phyloP scores from a whole-genome alignment of 1,284 basidiomycete genomes.

The Rhizopogon parksii region DNA sequence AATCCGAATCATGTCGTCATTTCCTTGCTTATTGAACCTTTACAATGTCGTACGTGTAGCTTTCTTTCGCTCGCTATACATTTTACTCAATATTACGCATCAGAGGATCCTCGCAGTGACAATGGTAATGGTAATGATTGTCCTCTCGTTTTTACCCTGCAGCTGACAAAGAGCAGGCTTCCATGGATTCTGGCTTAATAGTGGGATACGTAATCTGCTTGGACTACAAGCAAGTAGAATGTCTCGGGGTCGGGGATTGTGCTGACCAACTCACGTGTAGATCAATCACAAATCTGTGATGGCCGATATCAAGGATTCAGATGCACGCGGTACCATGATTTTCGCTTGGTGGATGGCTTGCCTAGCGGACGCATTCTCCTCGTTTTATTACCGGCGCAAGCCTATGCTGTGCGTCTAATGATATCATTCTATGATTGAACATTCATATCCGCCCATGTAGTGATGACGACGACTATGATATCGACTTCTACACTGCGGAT shows the following conservation, averaged over 20 bases:
- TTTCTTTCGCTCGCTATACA: slow-evolving; percentile 10
- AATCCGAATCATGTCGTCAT: slow-evolving; percentile 76
- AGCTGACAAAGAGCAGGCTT: slow-evolving; percentile 44
- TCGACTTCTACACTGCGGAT: slow-evolving; percentile 74
- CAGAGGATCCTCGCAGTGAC: slow-evolving; percentile 63
- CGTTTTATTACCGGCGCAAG: slow-evolving; percentile 56
- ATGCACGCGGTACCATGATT: slow-evolving; percentile 71
- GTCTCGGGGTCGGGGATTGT: slow-evolving; percentile 2
- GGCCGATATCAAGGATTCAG: slow-evolving; percentile 59
- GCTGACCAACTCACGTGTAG: slow-evolving; percentile 31
- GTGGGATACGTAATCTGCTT: slow-evolving; percentile 70
- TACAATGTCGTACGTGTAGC: slow-evolving; percentile 68
- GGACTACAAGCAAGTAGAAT: slow-evolving; percentile 54
- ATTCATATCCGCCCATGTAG: slow-evolving; percentile 31
- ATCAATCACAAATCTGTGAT: slow-evolving; percentile 76
- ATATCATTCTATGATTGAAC: slow-evolving; percentile 41
- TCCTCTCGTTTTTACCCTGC: slow-evolving; percentile 7
- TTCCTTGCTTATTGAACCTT: slow-evolving; percentile 66
- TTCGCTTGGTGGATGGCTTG: slow-evolving; percentile 78
- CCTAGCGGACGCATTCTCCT: slow-evolving; percentile 51
- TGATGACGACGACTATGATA: slow-evolving; percentile 61
- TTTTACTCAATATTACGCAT: slow-evolving; percentile 15
- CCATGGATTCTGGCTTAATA: slow-evolving; percentile 74
- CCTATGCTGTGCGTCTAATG: slow-evolving; percentile 54
- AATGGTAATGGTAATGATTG: slow-evolving; percentile 52